Evolutionary conservation across 2,329 filamentous ascomycete species (phyloP).

Genomic region (Zymoseptoria passerinii): DNA sequence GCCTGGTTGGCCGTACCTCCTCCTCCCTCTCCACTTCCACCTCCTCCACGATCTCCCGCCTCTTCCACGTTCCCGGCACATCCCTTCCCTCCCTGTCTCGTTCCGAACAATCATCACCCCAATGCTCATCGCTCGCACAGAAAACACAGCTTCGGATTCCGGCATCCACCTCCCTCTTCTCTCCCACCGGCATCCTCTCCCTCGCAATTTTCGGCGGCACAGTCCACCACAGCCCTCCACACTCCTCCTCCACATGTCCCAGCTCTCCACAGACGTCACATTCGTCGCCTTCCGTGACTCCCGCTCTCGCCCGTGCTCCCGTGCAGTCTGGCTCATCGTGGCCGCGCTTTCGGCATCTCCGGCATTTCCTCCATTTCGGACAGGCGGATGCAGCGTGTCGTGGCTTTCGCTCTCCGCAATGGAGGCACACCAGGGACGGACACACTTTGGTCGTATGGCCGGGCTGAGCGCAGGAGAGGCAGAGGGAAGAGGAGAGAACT

Average conservation of each 20-base stretch:
- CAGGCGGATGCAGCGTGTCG: slow-evolving; percentile 8
- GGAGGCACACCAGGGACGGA: slow-evolving; percentile 5
- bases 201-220: background rate
- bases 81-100: background rate
- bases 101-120: slow-evolving; percentile 6
- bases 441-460: slow-evolving; percentile 9
- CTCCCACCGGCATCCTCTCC: background rate
- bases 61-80: background rate
- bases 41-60: background rate
- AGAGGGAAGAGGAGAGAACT: background rate
- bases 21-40: slow-evolving; percentile 4
- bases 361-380: slow-evolving; percentile 8
- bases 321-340: slow-evolving; percentile 8
- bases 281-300: background rate
- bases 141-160: background rate
- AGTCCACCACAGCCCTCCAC: slow-evolving; percentile 17
- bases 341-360: slow-evolving; percentile 8
- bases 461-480: slow-evolving; percentile 10
- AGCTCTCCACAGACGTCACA: slow-evolving; percentile 6
- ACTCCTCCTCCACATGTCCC: slow-evolving; percentile 22
- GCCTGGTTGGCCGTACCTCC: background rate
- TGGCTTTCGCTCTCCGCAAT: slow-evolving; percentile 6
- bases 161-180: background rate
- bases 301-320: background rate
- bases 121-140: slow-evolving; percentile 3